Evolutionary conservation across 2,329 filamentous ascomycete genomes (phyloP).

Genomic region (Fusarium udum): DNA sequence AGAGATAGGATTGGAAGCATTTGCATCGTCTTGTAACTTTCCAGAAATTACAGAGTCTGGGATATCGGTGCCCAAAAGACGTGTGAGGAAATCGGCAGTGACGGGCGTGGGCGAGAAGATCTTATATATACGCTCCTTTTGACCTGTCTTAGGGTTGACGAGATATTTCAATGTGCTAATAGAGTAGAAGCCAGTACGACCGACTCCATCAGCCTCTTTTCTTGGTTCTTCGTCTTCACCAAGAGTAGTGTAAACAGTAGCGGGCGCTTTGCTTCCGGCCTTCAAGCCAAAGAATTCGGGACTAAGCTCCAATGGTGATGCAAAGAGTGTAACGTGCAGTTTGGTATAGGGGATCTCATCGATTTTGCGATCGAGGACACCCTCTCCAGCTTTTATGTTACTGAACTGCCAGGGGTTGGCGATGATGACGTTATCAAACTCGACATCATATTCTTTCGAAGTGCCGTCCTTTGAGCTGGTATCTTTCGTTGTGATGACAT

Average conservation of each 20-base stretch:
- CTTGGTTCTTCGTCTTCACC: constrained; percentile 63
- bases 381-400: constrained; percentile 69
- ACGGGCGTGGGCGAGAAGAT: constrained; percentile 68
- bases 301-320: constrained; percentile 78
- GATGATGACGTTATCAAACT: constrained; percentile 83
- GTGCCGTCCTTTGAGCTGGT: constrained; percentile 30
- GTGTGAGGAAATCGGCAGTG: constrained; percentile 62
- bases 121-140: constrained; percentile 70
- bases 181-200: constrained; percentile 83
- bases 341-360: constrained; percentile 85
- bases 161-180: constrained; percentile 77
- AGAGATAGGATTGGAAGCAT: constrained; percentile 63
- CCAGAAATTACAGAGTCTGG: constrained; percentile 52
- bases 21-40: constrained; percentile 47
- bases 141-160: constrained; percentile 66
- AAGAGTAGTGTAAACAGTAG: constrained; percentile 84
- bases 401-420: constrained; percentile 87
- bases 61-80: constrained; percentile 60
- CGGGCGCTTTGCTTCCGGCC: constrained; percentile 68
- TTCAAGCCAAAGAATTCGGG: constrained; percentile 76
- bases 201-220: constrained; percentile 67
- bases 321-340: constrained; percentile 89
- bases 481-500: constrained; percentile 54
- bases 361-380: constrained; percentile 74
- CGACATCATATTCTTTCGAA: constrained; percentile 56